Evolutionary conservation across 2,329 filamentous ascomycete species (phyloP).

Genomic region (Trichoderma koningiopsis): DNA sequence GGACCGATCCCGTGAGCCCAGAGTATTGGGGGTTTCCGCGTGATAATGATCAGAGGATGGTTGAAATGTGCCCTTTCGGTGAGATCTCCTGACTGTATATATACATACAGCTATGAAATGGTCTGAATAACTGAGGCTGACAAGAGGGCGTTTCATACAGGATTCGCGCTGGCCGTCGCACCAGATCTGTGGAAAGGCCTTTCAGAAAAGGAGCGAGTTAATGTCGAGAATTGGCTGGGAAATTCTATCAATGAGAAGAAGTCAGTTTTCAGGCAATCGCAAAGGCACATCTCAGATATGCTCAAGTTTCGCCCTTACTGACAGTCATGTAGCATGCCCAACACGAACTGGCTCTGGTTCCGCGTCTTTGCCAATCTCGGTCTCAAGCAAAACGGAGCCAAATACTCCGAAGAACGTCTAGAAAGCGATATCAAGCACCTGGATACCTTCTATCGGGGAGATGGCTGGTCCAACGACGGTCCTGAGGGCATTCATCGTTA

Average conservation of each 20-base stretch:
- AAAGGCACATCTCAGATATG: neutral
- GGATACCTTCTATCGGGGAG: constrained; percentile 79
- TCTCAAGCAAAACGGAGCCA: constrained; percentile 71
- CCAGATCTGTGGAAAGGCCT: constrained; percentile 67
- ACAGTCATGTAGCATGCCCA: constrained; percentile 61
- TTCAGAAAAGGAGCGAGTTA: constrained; percentile 61
- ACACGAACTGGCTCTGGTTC: constrained; percentile 76
- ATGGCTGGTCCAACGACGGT: constrained; percentile 81
- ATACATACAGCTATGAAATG: neutral
- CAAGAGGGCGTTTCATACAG: constrained; percentile 32
- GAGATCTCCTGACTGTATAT: constrained; percentile 20
- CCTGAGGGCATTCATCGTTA: constrained; percentile 71
- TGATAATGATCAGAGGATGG: constrained; percentile 68
- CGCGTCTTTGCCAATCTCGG: constrained; percentile 82
- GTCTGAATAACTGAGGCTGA: neutral
- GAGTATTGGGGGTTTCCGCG: constrained; percentile 79
- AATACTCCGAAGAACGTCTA: constrained; percentile 68
- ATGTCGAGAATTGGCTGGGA: constrained; percentile 72
- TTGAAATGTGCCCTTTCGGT: constrained; percentile 79
- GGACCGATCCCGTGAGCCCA: constrained; percentile 67
- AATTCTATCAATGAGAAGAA: constrained; percentile 78
- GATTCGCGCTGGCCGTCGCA: constrained; percentile 72
- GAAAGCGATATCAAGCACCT: constrained; percentile 77
- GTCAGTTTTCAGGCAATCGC: constrained; percentile 37
- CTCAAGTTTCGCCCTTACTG: neutral